Conservation (phyloP, 2,329 filamentous ascomycete species). For the Fusarium sp. region DNA sequence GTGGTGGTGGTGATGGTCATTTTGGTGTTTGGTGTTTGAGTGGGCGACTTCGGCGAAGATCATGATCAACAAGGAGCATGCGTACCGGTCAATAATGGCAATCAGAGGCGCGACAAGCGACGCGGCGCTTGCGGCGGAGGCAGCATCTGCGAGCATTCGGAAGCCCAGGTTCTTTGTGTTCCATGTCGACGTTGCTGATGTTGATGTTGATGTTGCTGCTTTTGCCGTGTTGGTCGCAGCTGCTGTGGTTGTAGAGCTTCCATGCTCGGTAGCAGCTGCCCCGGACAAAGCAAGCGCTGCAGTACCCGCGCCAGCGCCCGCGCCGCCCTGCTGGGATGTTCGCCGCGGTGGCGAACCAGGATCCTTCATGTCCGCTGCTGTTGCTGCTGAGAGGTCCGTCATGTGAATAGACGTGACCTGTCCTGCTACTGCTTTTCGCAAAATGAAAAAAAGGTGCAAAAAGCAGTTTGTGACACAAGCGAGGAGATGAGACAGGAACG, state of each 20-base stretch:
- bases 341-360: constrained; percentile 14
- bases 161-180: constrained; percentile 82
- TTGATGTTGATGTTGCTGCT: background rate
- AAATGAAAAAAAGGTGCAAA: background rate
- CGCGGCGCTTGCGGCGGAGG: constrained; percentile 80
- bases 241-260: constrained; percentile 12
- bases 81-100: constrained; percentile 87
- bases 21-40: background rate
- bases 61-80: background rate
- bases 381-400: background rate
- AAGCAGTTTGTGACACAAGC: background rate
- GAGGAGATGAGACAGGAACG: background rate
- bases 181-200: constrained; percentile 63
- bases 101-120: constrained; percentile 87
- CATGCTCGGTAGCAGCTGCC: constrained; percentile 37
- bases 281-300: constrained; percentile 40
- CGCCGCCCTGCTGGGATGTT: constrained; percentile 18
- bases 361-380: constrained; percentile 25
- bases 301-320: background rate
- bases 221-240: background rate
- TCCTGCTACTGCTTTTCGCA: no score
- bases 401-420: background rate
- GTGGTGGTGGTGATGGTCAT: no score
- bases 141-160: constrained; percentile 77
- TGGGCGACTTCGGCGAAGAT: constrained; percentile 3